Conservation (phyloP, 2,329 filamentous ascomycete species). For the Stemphylium lycopersici region DNA sequence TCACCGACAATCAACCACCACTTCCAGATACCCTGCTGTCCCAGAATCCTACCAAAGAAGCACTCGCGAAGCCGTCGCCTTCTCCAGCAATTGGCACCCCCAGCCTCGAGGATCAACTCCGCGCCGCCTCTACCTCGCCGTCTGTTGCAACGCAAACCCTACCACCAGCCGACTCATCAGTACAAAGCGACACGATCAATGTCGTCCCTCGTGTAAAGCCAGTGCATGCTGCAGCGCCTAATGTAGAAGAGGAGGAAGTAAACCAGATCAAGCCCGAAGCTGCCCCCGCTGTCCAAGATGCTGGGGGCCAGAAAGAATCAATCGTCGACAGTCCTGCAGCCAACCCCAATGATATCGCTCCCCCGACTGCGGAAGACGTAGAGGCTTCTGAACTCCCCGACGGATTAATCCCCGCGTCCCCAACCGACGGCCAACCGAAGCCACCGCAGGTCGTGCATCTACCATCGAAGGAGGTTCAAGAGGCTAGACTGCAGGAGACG, state of each 20-base stretch:
- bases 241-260: conserved; percentile 24
- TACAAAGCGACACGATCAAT: conserved; percentile 20
- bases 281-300: conserved; percentile 22
- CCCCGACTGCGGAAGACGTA: conserved; percentile 43
- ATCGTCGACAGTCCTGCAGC: conserved; percentile 26
- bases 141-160: conserved; percentile 33
- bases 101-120: conserved; percentile 43
- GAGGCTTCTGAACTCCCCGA: conserved; percentile 7
- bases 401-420: neutral
- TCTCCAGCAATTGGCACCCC: conserved; percentile 26
- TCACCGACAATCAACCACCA: conserved; percentile 33
- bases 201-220: conserved; percentile 17
- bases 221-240: conserved; percentile 12
- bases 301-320: conserved; percentile 2
- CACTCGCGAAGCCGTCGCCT: conserved; percentile 30
- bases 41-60: conserved; percentile 26
- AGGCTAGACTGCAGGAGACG: conserved; percentile 53
- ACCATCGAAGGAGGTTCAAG: conserved; percentile 58
- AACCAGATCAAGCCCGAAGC: conserved; percentile 11
- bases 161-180: conserved; percentile 25
- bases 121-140: conserved; percentile 45
- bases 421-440: conserved; percentile 21
- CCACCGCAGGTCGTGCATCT: conserved; percentile 53
- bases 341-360: conserved; percentile 32
- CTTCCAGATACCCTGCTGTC: conserved; percentile 34